These are phyloP conservation scores for Wickerhamiella sergipiensis DNA, from an alignment of 805 yeast species.

Conservation along the genomic window DNA sequence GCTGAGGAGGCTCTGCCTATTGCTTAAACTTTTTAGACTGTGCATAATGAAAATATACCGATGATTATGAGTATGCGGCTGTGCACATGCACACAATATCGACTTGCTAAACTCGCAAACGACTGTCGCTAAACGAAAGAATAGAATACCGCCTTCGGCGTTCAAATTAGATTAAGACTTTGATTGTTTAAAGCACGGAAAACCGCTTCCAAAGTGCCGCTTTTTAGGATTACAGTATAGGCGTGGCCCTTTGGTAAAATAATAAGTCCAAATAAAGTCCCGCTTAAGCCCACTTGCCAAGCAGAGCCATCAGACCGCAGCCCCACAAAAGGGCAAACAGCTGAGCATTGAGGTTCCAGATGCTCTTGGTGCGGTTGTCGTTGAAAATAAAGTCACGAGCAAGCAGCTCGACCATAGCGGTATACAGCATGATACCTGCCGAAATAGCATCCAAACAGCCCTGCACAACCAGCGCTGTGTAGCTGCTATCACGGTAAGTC, in stretches of 20 bases:
- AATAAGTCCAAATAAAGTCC: no score
- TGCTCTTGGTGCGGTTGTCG: conserved; percentile 29
- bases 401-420: conserved; percentile 61
- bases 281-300: conserved; percentile 60
- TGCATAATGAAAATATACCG: not conserved
- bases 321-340: conserved; percentile 37
- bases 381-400: conserved; percentile 57
- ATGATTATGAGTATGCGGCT: not conserved
- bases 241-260: no score
- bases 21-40: not conserved
- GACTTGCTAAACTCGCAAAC: no score
- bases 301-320: conserved; percentile 56
- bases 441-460: conserved; percentile 61
- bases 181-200: no score
- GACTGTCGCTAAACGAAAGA: no score
- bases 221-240: not conserved
- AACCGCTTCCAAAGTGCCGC: no score
- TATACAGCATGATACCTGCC: conserved; percentile 57
- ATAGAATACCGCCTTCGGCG: no score
- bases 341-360: conserved; percentile 30
- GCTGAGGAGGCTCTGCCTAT: not conserved
- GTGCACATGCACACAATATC: no score
- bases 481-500: conserved; percentile 41
- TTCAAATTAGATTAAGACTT: not conserved
- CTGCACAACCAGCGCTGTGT: conserved; percentile 39